phyloP scores from a whole-genome alignment of 352 stramenopile species.

The Thalassiosira mediterranea region DNA sequence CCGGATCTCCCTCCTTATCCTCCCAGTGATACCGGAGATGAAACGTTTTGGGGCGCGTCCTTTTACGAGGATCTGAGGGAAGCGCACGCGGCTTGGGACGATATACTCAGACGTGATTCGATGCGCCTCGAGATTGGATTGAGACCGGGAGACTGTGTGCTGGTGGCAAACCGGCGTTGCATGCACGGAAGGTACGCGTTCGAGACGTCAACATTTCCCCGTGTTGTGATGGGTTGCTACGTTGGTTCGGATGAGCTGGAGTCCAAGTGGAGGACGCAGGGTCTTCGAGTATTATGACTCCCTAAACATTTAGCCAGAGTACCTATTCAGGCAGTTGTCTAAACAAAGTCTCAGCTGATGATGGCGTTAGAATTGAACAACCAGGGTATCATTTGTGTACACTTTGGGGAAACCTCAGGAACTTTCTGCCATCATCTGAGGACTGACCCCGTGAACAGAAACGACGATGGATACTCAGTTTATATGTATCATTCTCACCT shows the following conservation, averaged over 20 bases:
- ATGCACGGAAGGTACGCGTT: conserved; percentile 76
- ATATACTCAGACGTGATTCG: conserved; percentile 63
- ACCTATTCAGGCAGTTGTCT: too few relatives aligned
- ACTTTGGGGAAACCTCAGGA: too few relatives aligned
- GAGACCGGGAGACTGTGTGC: conserved; percentile 68
- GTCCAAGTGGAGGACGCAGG: conserved; percentile 48
- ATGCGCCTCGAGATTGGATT: conserved; percentile 75
- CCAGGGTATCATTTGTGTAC: too few relatives aligned
- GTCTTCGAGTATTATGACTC: conserved; percentile 40
- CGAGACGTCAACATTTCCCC: conserved; percentile 37
- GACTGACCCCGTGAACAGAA: too few relatives aligned
- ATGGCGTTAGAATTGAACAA: too few relatives aligned
- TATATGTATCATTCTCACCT: too few relatives aligned
- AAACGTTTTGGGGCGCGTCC: conserved; percentile 26
- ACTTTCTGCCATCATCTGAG: too few relatives aligned
- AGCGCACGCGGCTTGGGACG: conserved; percentile 70
- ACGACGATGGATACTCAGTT: too few relatives aligned
- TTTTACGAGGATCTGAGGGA: conserved; percentile 65
- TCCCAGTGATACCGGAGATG: conserved; percentile 8
- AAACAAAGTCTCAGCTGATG: too few relatives aligned
- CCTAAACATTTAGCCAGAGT: too few relatives aligned
- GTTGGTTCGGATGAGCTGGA: conserved; percentile 55
- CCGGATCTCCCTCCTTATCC: conserved; percentile 70
- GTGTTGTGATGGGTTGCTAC: conserved; percentile 78
- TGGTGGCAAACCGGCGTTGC: conserved; percentile 80